phyloP scores from a whole-genome alignment of 306 rosid species.

The Quercus dentata region DNA sequence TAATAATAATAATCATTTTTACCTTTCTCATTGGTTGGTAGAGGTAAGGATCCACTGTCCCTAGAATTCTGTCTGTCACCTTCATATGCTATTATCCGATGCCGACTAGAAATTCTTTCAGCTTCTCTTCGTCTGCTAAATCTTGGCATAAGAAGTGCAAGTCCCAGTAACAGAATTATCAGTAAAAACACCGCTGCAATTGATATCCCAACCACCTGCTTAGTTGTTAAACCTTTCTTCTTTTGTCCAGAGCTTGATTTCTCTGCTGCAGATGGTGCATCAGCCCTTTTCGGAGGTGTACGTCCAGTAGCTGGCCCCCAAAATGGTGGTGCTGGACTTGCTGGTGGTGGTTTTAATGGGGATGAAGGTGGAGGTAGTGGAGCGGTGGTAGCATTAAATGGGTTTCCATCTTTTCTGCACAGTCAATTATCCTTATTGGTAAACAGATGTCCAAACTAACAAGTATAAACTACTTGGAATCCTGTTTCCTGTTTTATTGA shows the following conservation, averaged over 20 bases:
- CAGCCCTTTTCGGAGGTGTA: constrained; percentile 50
- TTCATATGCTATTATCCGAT: constrained; percentile 58
- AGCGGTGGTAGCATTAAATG: constrained; percentile 52
- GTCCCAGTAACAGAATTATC: constrained; percentile 49
- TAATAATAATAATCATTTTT: constrained; percentile 7
- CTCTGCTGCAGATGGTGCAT: constrained; percentile 54
- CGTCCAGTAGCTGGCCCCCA: constrained; percentile 41
- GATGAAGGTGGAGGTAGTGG: constrained; percentile 51
- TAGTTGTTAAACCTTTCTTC: constrained; percentile 36
- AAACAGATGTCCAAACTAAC: constrained; percentile 17
- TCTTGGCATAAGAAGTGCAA: constrained; percentile 59
- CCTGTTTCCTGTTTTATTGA: not conserved
- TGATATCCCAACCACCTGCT: constrained; percentile 72
- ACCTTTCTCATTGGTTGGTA: constrained; percentile 63
- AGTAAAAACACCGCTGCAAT: constrained; percentile 50
- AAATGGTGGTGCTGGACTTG: constrained; percentile 29
- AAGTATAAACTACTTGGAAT: not conserved
- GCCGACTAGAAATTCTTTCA: constrained; percentile 53
- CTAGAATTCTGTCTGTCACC: constrained; percentile 55
- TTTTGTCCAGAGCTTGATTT: constrained; percentile 54
- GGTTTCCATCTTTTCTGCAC: constrained; percentile 87
- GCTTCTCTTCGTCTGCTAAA: constrained; percentile 47
- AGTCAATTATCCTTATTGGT: constrained; percentile 17
- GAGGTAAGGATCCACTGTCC: constrained; percentile 43
- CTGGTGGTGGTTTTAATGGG: constrained; percentile 35